Evolutionary conservation across 2,329 filamentous ascomycete genomes (phyloP), one percentile per base, ranked within the genome.

Genomic region (Paecilomyces fulvus): DNA sequence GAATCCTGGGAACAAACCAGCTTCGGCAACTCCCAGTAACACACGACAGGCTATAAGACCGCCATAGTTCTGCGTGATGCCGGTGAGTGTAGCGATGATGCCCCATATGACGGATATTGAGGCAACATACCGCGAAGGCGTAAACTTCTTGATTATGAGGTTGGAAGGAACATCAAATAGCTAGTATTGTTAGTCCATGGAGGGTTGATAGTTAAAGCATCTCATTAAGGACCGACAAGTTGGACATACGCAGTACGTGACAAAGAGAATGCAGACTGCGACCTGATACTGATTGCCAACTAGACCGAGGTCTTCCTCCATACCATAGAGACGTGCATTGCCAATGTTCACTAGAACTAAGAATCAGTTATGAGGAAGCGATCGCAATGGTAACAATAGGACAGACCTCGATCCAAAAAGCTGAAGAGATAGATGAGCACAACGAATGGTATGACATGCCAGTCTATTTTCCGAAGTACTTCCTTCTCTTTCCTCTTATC

Each of bases 41-140:
- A 91, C 66, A 4, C 88, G 84, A 60, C 84, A 85, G 5, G 81
- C 86, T n/a, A 91, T 73, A 3, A 92, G 75, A 2, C 81, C 78
- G 49, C 77, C 82, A 65, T 86, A 90, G 59, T 77, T 85, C 46
- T 85, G 76, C 12, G 84, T 83, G 2, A 92, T 75, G 0, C 88
- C 89, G 0, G 83, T 88, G 50, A 75, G 65, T 6, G 73, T 73
- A 8, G 74, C 74, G 56, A 76, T 70, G 48, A 74, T 66, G 6
- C 74, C 74, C 63, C 85, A 79, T 1, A 84, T 84, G n/a, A 87
- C 84, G 49, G 90, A 77, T 57, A 88, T 75, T 3, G 65, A 59
- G 7, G 71, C 69, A 63, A 77, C 72, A 77, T 85, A 88, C 51
- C 80, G 76, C 23, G 81, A 80, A 1, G 86, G 85, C 1, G 78